Evolutionary conservation across 1,284 basidiomycete genomes (phyloP), one percentile per base, ranked within the genome.

Genomic region (Cryptococcus wingfieldii): DNA sequence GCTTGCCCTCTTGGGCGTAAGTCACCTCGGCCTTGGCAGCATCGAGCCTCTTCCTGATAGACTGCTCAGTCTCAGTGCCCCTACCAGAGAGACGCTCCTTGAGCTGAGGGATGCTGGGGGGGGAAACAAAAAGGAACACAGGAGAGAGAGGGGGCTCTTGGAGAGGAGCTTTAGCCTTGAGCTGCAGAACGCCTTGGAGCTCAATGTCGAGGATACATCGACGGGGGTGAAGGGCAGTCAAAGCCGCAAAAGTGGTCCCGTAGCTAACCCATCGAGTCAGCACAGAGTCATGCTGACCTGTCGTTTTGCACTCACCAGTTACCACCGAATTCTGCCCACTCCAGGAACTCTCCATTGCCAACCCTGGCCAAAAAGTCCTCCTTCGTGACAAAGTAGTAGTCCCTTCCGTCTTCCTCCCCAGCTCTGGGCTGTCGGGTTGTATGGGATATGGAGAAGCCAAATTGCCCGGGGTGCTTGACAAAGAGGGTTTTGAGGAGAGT

Each of bases 121-220:
- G 95, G 0, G 90, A 86, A 69, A 99, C 84, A 79, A 99, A 99
- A 65, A 97, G 83, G 78, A 87, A 97, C 60, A 97, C 82, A 7
- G 94, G 90, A 67, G 89, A 82, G 44, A 98, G 79, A 51, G 84
- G 77, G 0, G 80, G 74, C 61, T 65, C 88, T 55, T 72, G 80
- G 53, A 83, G 75, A 0, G 69, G 68, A 27, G 72, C 74, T 84
- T 81, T 79, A 34, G 81, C 76, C 74, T 92, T 93, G 70, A 98
- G 87, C 76, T 93, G 87, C 62, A 85, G 86, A 56, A 97, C 90
- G 53, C 93, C 93, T 89, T 96, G 93, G 13, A 91, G 87, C 72
- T 99, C 95, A 63, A 99, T 98, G 75, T 99, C 95, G 45, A 99
- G 83, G 53, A 99, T 86, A 72, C 95, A 98, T 14, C 91, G 79